phyloP scores from a whole-genome alignment of 1,139 yeast genomes.

The Protomyces macrosporus region DNA sequence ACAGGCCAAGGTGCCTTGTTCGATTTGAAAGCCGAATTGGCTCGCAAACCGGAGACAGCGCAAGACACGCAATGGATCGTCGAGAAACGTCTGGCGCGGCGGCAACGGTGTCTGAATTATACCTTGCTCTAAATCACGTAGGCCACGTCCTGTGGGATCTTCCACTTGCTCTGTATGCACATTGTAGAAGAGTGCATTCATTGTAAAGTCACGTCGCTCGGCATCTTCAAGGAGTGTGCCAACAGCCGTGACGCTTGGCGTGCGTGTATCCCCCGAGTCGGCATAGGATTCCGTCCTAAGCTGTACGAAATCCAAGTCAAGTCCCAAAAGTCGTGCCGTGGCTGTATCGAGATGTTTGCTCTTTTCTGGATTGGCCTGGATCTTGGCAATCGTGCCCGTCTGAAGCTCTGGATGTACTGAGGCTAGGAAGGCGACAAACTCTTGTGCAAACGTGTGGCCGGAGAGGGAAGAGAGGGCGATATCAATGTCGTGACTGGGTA shows the following conservation, averaged over 20 bases:
- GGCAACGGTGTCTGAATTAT: slow-evolving; percentile 79
- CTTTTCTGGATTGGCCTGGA: slow-evolving; percentile 88
- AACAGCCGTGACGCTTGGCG: slow-evolving; percentile 55
- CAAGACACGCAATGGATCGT: slow-evolving; percentile 86
- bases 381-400: slow-evolving; percentile 62
- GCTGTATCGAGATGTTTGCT: slow-evolving; percentile 96
- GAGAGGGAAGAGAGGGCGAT: slow-evolving; percentile 79
- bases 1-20: slow-evolving; percentile 53
- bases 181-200: slow-evolving; percentile 83
- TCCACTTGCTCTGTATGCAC: slow-evolving; percentile 63
- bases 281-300: slow-evolving; percentile 82
- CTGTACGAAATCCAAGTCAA: slow-evolving; percentile 89
- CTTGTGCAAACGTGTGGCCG: slow-evolving; percentile 82
- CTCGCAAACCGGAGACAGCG: slow-evolving; percentile 81
- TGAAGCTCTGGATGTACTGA: slow-evolving; percentile 32
- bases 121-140: slow-evolving; percentile 64
- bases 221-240: slow-evolving; percentile 96
- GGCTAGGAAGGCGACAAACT: slow-evolving; percentile 46
- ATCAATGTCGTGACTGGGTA: slow-evolving; percentile 78
- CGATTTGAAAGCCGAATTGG: slow-evolving; percentile 65
- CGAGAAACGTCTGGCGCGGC: slow-evolving; percentile 77
- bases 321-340: slow-evolving; percentile 73
- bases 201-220: slow-evolving; percentile 84
- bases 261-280: slow-evolving; percentile 56
- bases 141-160: slow-evolving; percentile 74